Evolutionary conservation across 495 filamentous ascomycete species (phyloP).

Genomic region (Parathielavia hyrcaniae): DNA sequence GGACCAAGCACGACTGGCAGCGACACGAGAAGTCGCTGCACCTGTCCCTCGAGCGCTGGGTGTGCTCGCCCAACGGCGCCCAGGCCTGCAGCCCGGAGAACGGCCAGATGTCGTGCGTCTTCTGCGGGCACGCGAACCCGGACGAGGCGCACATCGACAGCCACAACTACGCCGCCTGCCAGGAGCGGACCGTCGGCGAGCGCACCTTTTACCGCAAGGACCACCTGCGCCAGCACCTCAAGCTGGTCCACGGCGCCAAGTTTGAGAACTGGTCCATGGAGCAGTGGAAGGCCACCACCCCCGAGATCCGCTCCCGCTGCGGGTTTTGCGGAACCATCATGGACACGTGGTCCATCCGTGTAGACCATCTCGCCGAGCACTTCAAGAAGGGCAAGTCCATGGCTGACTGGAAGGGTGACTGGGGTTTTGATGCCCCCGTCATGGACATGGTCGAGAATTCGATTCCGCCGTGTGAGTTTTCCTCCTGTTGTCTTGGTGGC

Average conservation of each 20-base stretch:
- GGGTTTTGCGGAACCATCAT: conserved; percentile 62
- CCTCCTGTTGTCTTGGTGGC: conserved; percentile 9
- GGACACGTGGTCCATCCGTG: conserved; percentile 55
- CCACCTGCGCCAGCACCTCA: conserved; percentile 73
- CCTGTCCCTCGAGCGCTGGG: conserved; percentile 69
- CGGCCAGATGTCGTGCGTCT: conserved; percentile 54
- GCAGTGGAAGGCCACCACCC: conserved; percentile 56
- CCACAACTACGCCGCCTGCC: conserved; percentile 67
- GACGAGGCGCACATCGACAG: conserved; percentile 56
- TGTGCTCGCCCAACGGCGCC: conserved; percentile 66
- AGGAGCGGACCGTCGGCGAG: conserved; percentile 55
- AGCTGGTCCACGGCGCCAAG: conserved; percentile 66
- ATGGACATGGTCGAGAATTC: conserved; percentile 57
- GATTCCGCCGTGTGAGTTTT: conserved; percentile 55
- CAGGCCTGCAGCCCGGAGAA: conserved; percentile 44
- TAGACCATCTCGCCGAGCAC: conserved; percentile 62
- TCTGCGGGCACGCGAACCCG: conserved; percentile 57
- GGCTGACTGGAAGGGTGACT: conserved; percentile 66
- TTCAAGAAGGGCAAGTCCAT: conserved; percentile 62
- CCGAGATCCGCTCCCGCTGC: conserved; percentile 59
- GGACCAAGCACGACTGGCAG: conserved; percentile 79
- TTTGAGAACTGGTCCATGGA: conserved; percentile 57
- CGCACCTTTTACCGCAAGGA: conserved; percentile 81
- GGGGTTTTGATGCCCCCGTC: conserved; percentile 59
- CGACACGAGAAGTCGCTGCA: conserved; percentile 79